These are phyloP conservation scores for Austroboletus rostrupii DNA, from an alignment of 1,284 basidiomycete genomes.

Conservation along the genomic window DNA sequence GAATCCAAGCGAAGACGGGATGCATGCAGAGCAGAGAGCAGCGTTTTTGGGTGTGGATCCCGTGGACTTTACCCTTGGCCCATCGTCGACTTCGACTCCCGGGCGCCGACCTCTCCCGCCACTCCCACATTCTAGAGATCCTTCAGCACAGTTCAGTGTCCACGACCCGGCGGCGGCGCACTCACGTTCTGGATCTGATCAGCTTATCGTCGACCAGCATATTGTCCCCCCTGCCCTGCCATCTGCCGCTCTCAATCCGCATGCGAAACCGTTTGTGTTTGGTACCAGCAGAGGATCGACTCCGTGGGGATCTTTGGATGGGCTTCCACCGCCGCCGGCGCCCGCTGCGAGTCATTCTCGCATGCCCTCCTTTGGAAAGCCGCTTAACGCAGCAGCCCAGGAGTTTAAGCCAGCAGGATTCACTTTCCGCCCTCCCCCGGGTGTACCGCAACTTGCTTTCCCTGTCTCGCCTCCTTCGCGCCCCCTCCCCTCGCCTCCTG, in stretches of 20 bases:
- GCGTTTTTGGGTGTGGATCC: slow-evolving; percentile 44
- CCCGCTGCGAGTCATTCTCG: slow-evolving; percentile 49
- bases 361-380: slow-evolving; percentile 57
- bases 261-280: slow-evolving; percentile 79
- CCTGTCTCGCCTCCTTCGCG: slow-evolving; percentile 31
- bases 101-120: slow-evolving; percentile 51
- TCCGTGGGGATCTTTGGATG: slow-evolving; percentile 32
- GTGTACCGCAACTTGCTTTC: slow-evolving; percentile 53
- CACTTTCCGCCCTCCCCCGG: slow-evolving; percentile 67
- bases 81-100: slow-evolving; percentile 34
- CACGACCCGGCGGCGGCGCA: slow-evolving; percentile 63
- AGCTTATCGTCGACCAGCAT: slow-evolving; percentile 13
- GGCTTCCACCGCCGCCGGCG: slow-evolving; percentile 33
- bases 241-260: slow-evolving; percentile 59
- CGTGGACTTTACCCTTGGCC: slow-evolving; percentile 32
- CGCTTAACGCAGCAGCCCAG: slow-evolving; percentile 69
- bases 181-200: slow-evolving; percentile 50
- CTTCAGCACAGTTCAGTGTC: slow-evolving; percentile 55
- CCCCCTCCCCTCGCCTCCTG: slow-evolving; percentile 33
- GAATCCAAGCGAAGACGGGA: slow-evolving; percentile 75
- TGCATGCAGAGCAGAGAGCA: slow-evolving; percentile 33
- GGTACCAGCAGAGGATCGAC: slow-evolving; percentile 36
- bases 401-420: slow-evolving; percentile 73
- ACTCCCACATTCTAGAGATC: slow-evolving; percentile 59
- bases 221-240: slow-evolving; percentile 9